Conservation (phyloP, 2,329 filamentous ascomycete genomes). For the Diaporthe nobilis region DNA sequence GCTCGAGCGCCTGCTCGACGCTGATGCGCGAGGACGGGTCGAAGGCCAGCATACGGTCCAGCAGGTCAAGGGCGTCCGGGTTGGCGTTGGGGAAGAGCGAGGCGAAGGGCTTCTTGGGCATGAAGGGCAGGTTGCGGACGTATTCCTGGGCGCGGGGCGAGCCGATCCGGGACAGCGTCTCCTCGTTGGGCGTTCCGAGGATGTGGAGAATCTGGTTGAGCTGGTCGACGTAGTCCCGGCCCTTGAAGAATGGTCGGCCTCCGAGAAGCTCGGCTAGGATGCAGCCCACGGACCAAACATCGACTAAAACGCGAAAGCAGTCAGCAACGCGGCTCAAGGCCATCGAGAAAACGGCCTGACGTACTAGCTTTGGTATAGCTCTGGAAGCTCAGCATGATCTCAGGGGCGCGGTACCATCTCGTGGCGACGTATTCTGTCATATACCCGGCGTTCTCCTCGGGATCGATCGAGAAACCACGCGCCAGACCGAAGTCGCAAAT, state of each 20-base stretch:
- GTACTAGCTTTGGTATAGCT: constrained; percentile 99
- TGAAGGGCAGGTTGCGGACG: constrained; percentile 94
- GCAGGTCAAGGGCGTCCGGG: constrained; percentile 92
- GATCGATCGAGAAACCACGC: constrained; percentile 95
- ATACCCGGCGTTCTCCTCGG: constrained; percentile 98
- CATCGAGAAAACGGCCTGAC: constrained; percentile 58
- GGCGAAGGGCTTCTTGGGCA: constrained; percentile 93
- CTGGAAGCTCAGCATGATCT: constrained; percentile 99
- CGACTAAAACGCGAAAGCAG: constrained; percentile 71
- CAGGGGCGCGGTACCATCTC: constrained; percentile 93
- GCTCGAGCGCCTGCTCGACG: constrained; percentile 95
- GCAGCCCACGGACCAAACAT: constrained; percentile 99
- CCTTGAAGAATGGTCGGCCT: constrained; percentile 98
- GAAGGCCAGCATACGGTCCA: constrained; percentile 98
- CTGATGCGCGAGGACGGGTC: constrained; percentile 94
- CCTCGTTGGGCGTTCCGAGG: constrained; percentile 95
- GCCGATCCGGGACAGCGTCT: constrained; percentile 93
- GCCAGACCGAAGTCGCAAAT: constrained; percentile 98
- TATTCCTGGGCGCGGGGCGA: constrained; percentile 98
- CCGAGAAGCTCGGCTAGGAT: constrained; percentile 97
- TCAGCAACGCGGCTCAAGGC: constrained; percentile 36
- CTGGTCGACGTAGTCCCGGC: constrained; percentile 98
- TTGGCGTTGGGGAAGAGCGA: constrained; percentile 94
- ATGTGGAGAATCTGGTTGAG: constrained; percentile 99
- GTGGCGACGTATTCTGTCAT: constrained; percentile 99